Evolutionary conservation across 805 yeast genomes (phyloP), one percentile per base, ranked within the genome.

Genomic region (Spencermartinsiella europaea): DNA sequence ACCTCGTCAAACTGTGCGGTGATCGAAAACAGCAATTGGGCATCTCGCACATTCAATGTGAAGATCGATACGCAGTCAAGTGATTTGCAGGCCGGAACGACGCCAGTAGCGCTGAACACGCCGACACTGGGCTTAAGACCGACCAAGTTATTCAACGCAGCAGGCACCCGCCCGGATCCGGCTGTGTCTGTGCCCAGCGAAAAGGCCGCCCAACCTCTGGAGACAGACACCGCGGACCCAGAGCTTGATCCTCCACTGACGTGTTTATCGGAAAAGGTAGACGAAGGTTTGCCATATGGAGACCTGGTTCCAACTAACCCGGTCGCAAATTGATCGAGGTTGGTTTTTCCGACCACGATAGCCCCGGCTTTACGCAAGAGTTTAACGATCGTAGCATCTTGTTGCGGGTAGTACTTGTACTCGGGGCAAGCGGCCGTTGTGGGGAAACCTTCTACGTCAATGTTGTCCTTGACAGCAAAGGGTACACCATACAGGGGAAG

Each of bases 361-460:
- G 98, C 98, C 62, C 99, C 99, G 33, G 87, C 84, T n/a, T 73
- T 76, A 65, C 87, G 79, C 57, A 93, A 72, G n/a, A 81, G 66
- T 7, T 69, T 63, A 12, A 89, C 96, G 4, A 85, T 76, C 15
- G 85, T 77, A 33, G 98, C 80, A 61, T 91, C 97, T 42, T 69
- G 69, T 28, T 68, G 60, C 1, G 99, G 91, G 1, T 61, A 49
- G 67, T 82, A 90, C 7, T 78, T 73, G 60, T 75, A 91, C 0
- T 93, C 75, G 0, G 97, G 96, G 64, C 98, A 93, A 1, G 96
- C 98, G 14, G 95, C 98, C 1, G 99, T 91, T 8, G 99, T 93
- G 25, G 78, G 73, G 54, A 86, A 77, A 3, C 84, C 85, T 53
- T 75, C 76, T 20, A 78, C 97, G 62, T 91, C 98, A 50, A 91